Evolutionary conservation across 108 stramenopile species (phyloP).

Genomic region (Fistulifera pelliculosa): DNA sequence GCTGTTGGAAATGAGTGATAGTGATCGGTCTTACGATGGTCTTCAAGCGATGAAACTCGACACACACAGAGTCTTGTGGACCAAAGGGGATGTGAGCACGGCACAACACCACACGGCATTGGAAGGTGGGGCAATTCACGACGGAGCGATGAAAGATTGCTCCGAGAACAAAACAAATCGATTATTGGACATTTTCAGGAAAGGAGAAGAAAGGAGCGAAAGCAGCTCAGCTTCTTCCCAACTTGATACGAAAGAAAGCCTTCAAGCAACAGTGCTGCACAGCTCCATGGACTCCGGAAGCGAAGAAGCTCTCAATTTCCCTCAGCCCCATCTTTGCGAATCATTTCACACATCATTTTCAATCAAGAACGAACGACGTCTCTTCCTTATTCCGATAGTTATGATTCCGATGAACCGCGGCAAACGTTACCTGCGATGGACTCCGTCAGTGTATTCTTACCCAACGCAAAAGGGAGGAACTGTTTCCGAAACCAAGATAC

Average conservation of each 20-base stretch:
- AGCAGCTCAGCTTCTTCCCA: too few relatives aligned
- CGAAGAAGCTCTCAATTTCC: slow-evolving; percentile 4
- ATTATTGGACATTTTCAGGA: too few relatives aligned
- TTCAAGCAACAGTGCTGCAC: too few relatives aligned
- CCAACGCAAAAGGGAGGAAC: neutral
- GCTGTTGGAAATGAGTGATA: slow-evolving; percentile 32
- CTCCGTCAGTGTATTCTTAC: neutral
- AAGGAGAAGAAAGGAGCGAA: too few relatives aligned
- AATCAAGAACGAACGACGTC: neutral
- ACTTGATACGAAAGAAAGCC: too few relatives aligned
- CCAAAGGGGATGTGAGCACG: neutral
- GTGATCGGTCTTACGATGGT: slow-evolving; percentile 19
- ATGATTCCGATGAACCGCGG: too few relatives aligned
- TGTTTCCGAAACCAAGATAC: neutral
- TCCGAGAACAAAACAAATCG: neutral
- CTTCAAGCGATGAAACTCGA: slow-evolving; percentile 10
- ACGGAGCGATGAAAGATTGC: neutral
- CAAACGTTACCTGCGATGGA: neutral
- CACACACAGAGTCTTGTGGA: slow-evolving; percentile 16
- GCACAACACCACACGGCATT: neutral
- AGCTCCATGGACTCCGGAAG: neutral
- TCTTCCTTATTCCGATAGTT: too few relatives aligned
- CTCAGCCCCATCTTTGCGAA: neutral
- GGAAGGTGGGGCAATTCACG: neutral
- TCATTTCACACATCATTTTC: neutral